Conservation (phyloP, 768 basidiomycete genomes). For the Suillus weaverae region DNA sequence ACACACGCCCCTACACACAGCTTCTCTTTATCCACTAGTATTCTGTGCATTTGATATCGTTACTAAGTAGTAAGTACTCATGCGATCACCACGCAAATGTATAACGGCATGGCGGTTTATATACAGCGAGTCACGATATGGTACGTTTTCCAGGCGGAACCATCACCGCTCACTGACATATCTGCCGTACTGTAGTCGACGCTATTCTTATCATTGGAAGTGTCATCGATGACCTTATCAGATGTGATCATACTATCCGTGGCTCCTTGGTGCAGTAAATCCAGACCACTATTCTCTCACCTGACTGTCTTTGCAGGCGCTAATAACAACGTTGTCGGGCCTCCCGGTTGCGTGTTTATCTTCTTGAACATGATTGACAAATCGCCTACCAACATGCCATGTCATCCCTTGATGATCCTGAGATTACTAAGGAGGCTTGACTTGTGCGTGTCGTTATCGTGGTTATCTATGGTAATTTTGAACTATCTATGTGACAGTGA, state of each 20-base stretch:
- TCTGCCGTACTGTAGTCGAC: background rate
- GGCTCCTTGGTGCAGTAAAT: background rate
- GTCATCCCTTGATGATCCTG: background rate
- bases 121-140: background rate
- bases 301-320: background rate
- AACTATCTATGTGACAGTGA: slow-evolving; percentile 5
- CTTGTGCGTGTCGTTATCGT: slow-evolving; percentile 6
- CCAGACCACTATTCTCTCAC: background rate
- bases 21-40: background rate
- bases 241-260: background rate
- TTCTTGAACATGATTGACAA: no score
- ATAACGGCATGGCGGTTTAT: background rate
- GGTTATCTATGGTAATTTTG: slow-evolving; percentile 6
- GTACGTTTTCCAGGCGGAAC: background rate
- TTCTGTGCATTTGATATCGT: background rate
- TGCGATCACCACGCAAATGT: background rate
- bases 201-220: background rate
- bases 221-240: background rate
- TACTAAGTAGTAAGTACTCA: background rate
- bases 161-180: background rate
- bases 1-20: background rate
- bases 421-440: slow-evolving; percentile 9
- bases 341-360: background rate
- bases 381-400: no score
- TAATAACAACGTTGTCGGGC: background rate